phyloP scores from a whole-genome alignment of 768 basidiomycete genomes.

The Neoboletus subvelutipes region DNA sequence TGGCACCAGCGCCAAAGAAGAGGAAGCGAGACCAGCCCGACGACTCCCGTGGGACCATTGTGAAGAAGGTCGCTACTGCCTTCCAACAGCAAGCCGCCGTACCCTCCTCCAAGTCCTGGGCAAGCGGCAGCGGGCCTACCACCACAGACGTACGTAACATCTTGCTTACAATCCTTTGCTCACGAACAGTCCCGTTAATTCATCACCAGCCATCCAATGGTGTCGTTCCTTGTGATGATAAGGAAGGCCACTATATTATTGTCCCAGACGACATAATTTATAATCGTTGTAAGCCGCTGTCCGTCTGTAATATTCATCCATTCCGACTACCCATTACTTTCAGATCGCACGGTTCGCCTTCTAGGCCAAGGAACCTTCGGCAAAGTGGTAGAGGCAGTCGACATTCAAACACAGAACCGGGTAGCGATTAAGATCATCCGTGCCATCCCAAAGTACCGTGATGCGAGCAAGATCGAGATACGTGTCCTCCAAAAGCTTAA shows the following conservation, averaged over 20 bases:
- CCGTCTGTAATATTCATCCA: background rate
- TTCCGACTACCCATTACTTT: conserved; percentile 17
- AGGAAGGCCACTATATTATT: conserved; percentile 98
- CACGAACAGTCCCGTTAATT: conserved; percentile 31
- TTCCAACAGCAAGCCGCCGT: conserved; percentile 51
- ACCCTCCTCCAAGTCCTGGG: conserved; percentile 62
- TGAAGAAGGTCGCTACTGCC: conserved; percentile 59
- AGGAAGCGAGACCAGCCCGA: conserved; percentile 76
- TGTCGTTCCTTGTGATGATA: conserved; percentile 84
- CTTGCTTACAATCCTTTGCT: conserved; percentile 12
- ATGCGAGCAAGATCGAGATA: conserved; percentile 98
- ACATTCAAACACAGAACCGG: conserved; percentile 67
- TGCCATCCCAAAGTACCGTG: conserved; percentile 97
- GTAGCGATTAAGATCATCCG: conserved; percentile 99
- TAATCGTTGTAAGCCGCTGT: conserved; percentile 64
- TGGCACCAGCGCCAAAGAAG: conserved; percentile 78
- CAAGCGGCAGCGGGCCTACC: conserved; percentile 59
- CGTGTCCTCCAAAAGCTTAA: conserved; percentile 91
- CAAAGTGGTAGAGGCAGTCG: conserved; percentile 93
- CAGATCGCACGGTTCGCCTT: conserved; percentile 89
- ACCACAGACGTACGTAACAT: conserved; percentile 63
- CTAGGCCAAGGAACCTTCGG: conserved; percentile 98
- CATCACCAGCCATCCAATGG: conserved; percentile 59
- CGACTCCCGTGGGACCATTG: conserved; percentile 64
- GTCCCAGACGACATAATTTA: conserved; percentile 87